Evolutionary conservation across 2,329 filamentous ascomycete genomes (phyloP), one percentile per base, ranked within the genome.

Genomic region (Penicillium sp.): DNA sequence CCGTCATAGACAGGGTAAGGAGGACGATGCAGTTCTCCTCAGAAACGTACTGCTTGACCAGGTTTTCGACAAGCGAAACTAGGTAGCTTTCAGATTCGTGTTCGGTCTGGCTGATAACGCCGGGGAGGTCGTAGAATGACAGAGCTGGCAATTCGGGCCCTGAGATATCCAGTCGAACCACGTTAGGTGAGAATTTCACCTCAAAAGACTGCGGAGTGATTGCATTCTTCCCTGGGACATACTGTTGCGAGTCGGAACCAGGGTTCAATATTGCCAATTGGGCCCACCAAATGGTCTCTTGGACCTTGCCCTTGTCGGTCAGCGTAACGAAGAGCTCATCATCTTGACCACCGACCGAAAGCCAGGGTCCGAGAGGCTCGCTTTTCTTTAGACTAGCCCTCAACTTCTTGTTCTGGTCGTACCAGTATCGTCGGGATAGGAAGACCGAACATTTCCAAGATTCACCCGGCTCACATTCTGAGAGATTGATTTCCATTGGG

Each of bases 51-150:
- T 84, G 76, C 2, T 76, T 79, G 0, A 90, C 85, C 0, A 96
- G 67, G 16, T 88, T 87, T 45, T 84, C 79, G 0, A 95, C 87
- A 0, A 94, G 83, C 0, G 79, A 76, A 11, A 92, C 86, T 0
- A 92, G 74, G 50, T 88, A 88, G 9, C 81, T 77, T 14, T 92
- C 84, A 2, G 82, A 76, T 7, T 81, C 80, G 7, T 84, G 77
- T 2, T 84, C 82, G 0, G 86, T 80, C 7, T 86, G 86, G 18
- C 85, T 83, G 55, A 95, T 92, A 0, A 95, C 84, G 0, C 91
- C 91, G 0, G 91, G 91, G 0, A 96, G 78, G 54, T 96, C 91
- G 54, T 89, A 92, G 61, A 96, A 95, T 0, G 87, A 90, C 0
- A 96, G 68, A 5, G 89, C 84, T 0, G 89, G 86, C 0, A 92